Base-by-base conservation (phyloP, 1,284 basidiomycete species). In the Flammula alnicola region DNA sequence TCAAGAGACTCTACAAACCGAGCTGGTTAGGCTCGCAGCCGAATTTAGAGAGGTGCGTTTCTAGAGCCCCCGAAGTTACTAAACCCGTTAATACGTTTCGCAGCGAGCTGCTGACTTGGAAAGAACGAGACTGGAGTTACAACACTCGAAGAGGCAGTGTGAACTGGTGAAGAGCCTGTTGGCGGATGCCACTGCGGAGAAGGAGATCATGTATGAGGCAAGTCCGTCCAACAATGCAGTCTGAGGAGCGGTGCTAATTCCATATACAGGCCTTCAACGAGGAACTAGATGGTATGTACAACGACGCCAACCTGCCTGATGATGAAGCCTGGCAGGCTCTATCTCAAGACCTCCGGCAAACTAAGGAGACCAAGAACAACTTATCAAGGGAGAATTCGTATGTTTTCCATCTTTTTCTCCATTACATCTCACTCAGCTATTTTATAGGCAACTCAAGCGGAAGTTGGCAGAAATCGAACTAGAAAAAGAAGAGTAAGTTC, bases 121-220 rank as follows among this genome's bases (percentile, higher is more conserved):
- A 54, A 77, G 75, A 49, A 65, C 79, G n/a, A 77, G 77, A 39
- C 65, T 79, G 12, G 88, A 93, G 56, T 72, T 93, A 17, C 78
- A 83, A 55, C 82, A 83, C 52, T 75, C 79, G 6, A 86, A 80
- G 56, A 80, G 88, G 16, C 88, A 91, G 63, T 84, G 83, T 52
- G 88, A 91, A 52, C 73, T 92, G 25, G 78, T 93, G 8, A 88
- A 89, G 63, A 81, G 80, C 51, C 77, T 94, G 35, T 73, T 94
- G 3, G 74, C 77, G 9, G 88, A 93, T 61, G 80, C 83, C 27
- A 88, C 85, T n/a, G 79, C 84, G 2, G 93, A 95, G 73, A 89
- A 94, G 64, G 91, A 93, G 60, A 88, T 92, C 62, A 86, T 95
- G 77, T 95, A 93, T 62, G 88, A 94, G 74, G 92, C 92, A 52